Evolutionary conservation across 148 eudicot species (phyloP).

Genomic region (Fagopyrum esculentum): DNA sequence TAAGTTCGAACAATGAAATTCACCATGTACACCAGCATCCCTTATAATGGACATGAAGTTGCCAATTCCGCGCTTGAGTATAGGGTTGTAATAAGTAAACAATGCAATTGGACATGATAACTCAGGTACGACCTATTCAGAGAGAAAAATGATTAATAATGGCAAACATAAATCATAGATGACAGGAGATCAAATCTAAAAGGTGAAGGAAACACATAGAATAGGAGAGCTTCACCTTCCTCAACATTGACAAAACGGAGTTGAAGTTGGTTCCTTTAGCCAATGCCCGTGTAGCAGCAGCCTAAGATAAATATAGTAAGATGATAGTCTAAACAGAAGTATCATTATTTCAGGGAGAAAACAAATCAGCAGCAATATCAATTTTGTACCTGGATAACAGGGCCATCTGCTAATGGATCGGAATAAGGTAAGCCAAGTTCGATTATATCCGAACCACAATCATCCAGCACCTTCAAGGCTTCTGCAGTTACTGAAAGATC

Average conservation of each 20-base stretch:
- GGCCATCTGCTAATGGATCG: slow-evolving; percentile 97
- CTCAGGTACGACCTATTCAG: slow-evolving; percentile 65
- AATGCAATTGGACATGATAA: slow-evolving; percentile 83
- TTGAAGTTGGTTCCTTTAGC: slow-evolving; percentile 71
- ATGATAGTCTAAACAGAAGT: neutral
- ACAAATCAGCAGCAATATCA: neutral
- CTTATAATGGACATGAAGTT: slow-evolving; percentile 77
- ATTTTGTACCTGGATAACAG: slow-evolving; percentile 76
- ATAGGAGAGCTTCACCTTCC: slow-evolving; percentile 32
- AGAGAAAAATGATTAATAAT: slow-evolving; percentile 8
- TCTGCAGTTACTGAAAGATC: slow-evolving; percentile 80
- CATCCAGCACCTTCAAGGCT: slow-evolving; percentile 74
- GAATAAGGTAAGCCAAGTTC: slow-evolving; percentile 87
- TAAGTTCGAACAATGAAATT: slow-evolving; percentile 12
- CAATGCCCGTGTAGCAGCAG: slow-evolving; percentile 84
- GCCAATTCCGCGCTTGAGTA: slow-evolving; percentile 81
- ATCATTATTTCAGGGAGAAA: neutral
- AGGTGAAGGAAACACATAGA: neutral
- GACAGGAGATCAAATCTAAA: neutral
- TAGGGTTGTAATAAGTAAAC: slow-evolving; percentile 82
- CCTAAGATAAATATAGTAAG: slow-evolving; percentile 30
- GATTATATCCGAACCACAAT: slow-evolving; percentile 87
- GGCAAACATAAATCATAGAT: neutral
- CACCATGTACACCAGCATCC: slow-evolving; percentile 91
- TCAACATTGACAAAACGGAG: slow-evolving; percentile 64